These are phyloP conservation scores for Mortierella sp. DNA, from an alignment of 371 early-diverging fungal genomes.

Conservation along the genomic window DNA sequence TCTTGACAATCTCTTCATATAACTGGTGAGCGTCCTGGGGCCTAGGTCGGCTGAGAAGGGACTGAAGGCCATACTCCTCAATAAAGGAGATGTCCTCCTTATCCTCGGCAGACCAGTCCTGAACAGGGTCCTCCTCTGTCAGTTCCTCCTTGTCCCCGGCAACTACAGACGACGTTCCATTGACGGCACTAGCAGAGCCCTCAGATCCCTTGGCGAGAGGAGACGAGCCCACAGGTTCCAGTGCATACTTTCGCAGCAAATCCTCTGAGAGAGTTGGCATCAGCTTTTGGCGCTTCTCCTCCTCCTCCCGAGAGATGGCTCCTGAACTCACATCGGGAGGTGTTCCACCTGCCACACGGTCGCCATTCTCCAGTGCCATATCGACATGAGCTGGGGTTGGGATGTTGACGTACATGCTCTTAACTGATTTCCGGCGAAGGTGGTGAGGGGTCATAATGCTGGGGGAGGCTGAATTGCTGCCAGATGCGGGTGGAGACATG, in stretches of 20 bases:
- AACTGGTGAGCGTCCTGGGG: slow-evolving; percentile 59
- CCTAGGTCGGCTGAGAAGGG: slow-evolving; percentile 59
- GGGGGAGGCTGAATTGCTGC: slow-evolving; percentile 8
- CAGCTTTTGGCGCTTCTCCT: slow-evolving; percentile 26
- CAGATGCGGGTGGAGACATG: slow-evolving; percentile 17
- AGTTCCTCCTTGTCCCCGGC: neutral
- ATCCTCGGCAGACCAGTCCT: slow-evolving; percentile 25
- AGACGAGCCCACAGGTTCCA: slow-evolving; percentile 20
- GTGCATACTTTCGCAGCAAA: slow-evolving; percentile 40
- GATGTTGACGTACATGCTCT: slow-evolving; percentile 56
- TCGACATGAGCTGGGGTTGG: slow-evolving; percentile 30
- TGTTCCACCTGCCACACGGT: slow-evolving; percentile 14
- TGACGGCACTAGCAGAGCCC: neutral
- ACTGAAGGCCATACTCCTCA: slow-evolving; percentile 56
- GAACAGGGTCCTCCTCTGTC: neutral
- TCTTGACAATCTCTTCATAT: slow-evolving; percentile 67
- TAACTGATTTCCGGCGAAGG: slow-evolving; percentile 48
- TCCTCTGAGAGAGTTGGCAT: slow-evolving; percentile 49
- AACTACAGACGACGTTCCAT: neutral
- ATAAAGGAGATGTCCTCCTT: slow-evolving; percentile 26
- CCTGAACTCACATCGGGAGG: neutral
- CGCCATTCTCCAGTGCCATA: neutral
- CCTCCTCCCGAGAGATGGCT: slow-evolving; percentile 24
- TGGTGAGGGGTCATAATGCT: slow-evolving; percentile 27
- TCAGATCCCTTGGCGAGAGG: slow-evolving; percentile 7